Evolutionary conservation across 108 stramenopile genomes (phyloP).

Genomic region (Mediolabrus comicus): DNA sequence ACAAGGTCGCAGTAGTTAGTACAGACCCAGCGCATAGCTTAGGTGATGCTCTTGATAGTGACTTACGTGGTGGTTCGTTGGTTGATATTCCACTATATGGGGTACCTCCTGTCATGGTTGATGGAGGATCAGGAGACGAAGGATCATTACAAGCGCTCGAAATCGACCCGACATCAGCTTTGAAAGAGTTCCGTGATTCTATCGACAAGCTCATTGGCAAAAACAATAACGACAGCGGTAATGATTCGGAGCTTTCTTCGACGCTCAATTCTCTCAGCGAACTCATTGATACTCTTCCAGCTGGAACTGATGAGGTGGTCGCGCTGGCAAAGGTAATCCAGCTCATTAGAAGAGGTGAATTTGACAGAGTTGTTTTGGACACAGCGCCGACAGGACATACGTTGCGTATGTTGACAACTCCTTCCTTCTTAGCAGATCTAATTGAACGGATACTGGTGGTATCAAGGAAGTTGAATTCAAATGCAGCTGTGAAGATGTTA

Average conservation of each 20-base stretch:
- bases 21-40: slow-evolving; percentile 97
- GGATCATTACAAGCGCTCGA: slow-evolving; percentile 84
- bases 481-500: slow-evolving; percentile 65
- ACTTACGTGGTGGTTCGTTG: slow-evolving; percentile 67
- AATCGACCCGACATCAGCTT: slow-evolving; percentile 74
- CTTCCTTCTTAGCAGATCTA: slow-evolving; percentile 76
- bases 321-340: slow-evolving; percentile 90
- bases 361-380: slow-evolving; percentile 92
- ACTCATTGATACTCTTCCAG: slow-evolving; percentile 85
- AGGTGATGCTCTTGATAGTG: slow-evolving; percentile 91
- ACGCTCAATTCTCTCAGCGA: slow-evolving; percentile 75
- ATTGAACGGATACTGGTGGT: slow-evolving; percentile 75
- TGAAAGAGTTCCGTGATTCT: slow-evolving; percentile 72
- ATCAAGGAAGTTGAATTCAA: slow-evolving; percentile 72
- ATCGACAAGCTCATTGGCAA: slow-evolving; percentile 75
- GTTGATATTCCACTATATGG: slow-evolving; percentile 71
- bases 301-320: slow-evolving; percentile 94
- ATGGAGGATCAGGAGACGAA: slow-evolving; percentile 14
- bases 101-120: slow-evolving; percentile 45
- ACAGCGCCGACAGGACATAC: slow-evolving; percentile 98
- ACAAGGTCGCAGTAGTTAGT: slow-evolving; percentile 85
- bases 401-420: slow-evolving; percentile 87
- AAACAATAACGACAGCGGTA: slow-evolving; percentile 17
- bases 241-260: slow-evolving; percentile 43
- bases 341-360: slow-evolving; percentile 77